A percentile compares a stretch with the other conserved stretches of the same genome.
These are phyloP conservation scores for Penicillium brasilianum DNA, from an alignment of 2,329 filamentous ascomycete genomes.

Conservation along the genomic window DNA sequence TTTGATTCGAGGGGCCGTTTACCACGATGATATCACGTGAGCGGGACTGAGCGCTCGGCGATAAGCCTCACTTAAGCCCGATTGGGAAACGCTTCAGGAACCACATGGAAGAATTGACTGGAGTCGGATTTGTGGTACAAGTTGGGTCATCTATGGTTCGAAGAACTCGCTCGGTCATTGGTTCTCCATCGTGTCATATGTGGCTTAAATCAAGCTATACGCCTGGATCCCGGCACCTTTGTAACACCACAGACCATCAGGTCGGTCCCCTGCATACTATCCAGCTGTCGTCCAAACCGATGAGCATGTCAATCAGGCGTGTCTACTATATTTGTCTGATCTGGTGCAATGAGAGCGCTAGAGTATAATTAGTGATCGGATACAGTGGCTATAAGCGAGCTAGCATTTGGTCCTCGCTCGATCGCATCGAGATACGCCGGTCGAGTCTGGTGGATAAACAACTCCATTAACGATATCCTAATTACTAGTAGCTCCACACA, in stretches of 20 bases:
- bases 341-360: too few relatives aligned
- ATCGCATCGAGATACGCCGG: too few relatives aligned
- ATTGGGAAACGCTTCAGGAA: background rate
- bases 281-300: background rate
- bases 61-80: background rate
- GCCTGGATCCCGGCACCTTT: background rate
- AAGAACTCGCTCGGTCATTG: background rate
- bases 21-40: background rate
- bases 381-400: too few relatives aligned
- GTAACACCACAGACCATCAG: background rate
- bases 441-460: too few relatives aligned
- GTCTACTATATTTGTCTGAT: too few relatives aligned
- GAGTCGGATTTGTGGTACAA: background rate
- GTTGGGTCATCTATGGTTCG: background rate
- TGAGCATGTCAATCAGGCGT: too few relatives aligned
- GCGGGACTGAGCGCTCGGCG: background rate
- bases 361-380: too few relatives aligned
- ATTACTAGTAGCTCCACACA: too few relatives aligned
- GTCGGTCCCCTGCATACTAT: background rate
- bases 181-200: background rate
- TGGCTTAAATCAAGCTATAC: background rate
- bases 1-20: background rate
- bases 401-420: too few relatives aligned
- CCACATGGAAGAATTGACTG: background rate
- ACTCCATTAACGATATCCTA: too few relatives aligned